Base-by-base conservation (phyloP, 2,329 filamentous ascomycete species). In the Escovopsis sp. region DNA sequence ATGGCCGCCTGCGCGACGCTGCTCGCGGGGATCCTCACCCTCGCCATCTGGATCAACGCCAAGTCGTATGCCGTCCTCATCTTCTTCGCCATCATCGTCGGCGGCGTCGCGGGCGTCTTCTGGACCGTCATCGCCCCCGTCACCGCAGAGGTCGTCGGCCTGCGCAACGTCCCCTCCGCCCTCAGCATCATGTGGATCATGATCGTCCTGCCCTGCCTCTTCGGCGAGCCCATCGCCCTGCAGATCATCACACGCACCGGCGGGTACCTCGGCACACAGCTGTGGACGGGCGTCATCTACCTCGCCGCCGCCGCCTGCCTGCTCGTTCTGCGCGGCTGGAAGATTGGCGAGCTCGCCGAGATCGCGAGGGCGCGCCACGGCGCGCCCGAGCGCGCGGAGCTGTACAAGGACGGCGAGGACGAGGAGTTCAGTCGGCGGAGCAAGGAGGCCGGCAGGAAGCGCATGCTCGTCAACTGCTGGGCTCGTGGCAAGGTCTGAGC, bases 11-110 rank as follows among this genome's bases (percentile, higher is more conserved):
- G 72, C 1, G 76, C 77, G 56, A 84, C 81, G 0, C 71, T 83
- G 30, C 53, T 79, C 3, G 72, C 72, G 2, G 79, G 74, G 7
- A 45, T 87, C 1, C 72, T 83, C 31, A 72, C 74, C 32, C 68
- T 89, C 36, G 71, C 80, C 15, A 68, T 89, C 30, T 89, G 84
- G 84, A 76, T 78, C 42, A 81, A 81, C 2, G 72, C 74, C 35
- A 72, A 69, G 47, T 57, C 55, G 10, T 82, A 76, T 47, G 79
- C 74, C 1, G 74, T 84, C 0, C 65, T 85, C 25, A 68, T 89
- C 29, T 72, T 88, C 51, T 89, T 84, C 52, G 70, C 76, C 1
- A 58, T 89, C 12, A 57, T 85, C 1, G 83, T 83, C 4, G 84
- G 84, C 2, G 68, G 65, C 2, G 76, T 87, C 1, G 76, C 75